Evolutionary conservation across 140 eudicot species (phyloP).

Genomic region (Bidens hawaiensis): DNA sequence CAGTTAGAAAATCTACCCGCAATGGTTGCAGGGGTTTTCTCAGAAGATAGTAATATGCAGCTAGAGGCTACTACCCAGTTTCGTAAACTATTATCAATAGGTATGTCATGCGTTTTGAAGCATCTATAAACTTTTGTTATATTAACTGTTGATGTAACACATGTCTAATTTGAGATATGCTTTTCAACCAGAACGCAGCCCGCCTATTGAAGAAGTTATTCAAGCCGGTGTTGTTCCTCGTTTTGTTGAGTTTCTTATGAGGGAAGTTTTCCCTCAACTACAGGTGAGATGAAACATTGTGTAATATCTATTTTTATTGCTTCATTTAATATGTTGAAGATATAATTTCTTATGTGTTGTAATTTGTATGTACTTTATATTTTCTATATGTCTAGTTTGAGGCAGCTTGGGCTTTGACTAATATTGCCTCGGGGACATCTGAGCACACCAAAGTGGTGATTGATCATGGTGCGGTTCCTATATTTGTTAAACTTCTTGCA

Average conservation of each 20-base stretch:
- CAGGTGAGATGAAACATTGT: constrained; percentile 43
- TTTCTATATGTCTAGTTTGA: constrained; percentile 44
- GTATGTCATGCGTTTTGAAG: constrained; percentile 14
- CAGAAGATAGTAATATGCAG: constrained; percentile 50
- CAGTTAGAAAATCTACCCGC: constrained; percentile 70
- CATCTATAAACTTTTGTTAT: background rate
- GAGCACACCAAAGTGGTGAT: constrained; percentile 78
- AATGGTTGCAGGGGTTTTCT: constrained; percentile 64
- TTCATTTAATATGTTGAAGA: background rate
- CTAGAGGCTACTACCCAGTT: constrained; percentile 82
- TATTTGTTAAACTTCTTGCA: constrained; percentile 66
- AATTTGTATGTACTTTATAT: background rate
- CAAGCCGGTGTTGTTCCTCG: constrained; percentile 90
- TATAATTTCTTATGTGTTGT: background rate
- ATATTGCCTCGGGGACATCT: constrained; percentile 83
- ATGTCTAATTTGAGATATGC: constrained; percentile 8
- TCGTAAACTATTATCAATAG: constrained; percentile 77
- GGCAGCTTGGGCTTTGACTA: constrained; percentile 83
- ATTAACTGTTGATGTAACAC: background rate
- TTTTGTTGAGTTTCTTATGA: constrained; percentile 69
- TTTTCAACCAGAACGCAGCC: constrained; percentile 59
- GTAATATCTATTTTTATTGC: background rate
- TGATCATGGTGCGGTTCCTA: constrained; percentile 74
- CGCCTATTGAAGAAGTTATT: constrained; percentile 90
- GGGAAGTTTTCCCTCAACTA: constrained; percentile 71